A percentile compares a stretch with the other conserved stretches of the same genome.
These are phyloP conservation scores for Blakeslea trispora DNA, from an alignment of 371 early-diverging fungal species.

Conservation along the genomic window DNA sequence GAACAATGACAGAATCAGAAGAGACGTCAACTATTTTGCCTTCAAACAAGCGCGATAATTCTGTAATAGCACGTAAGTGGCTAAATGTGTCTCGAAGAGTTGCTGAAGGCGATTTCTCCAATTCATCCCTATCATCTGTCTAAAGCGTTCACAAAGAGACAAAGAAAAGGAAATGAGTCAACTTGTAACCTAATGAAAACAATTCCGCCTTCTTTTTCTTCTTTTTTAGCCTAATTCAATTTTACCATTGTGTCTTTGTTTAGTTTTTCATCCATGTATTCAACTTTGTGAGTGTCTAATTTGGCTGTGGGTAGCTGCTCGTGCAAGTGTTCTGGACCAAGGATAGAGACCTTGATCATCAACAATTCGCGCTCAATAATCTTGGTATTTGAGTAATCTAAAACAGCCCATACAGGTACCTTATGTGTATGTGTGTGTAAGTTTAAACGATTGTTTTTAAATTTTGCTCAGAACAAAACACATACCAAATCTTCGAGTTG, in stretches of 20 bases:
- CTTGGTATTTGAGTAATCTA: constrained; percentile 85
- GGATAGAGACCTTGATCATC: constrained; percentile 86
- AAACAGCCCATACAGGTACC: constrained; percentile 95
- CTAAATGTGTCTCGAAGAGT: constrained; percentile 65
- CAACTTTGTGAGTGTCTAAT: constrained; percentile 31
- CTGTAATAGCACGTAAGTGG: constrained; percentile 78
- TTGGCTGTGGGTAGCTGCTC: constrained; percentile 46
- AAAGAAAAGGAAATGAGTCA: not conserved
- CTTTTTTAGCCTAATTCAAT: too few relatives aligned
- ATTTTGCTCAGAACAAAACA: too few relatives aligned
- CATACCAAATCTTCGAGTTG: constrained; percentile 90
- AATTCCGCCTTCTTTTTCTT: too few relatives aligned
- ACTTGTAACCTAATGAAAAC: too few relatives aligned
- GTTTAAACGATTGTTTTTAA: not conserved
- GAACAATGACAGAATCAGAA: constrained; percentile 77
- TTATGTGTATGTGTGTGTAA: constrained; percentile 13
- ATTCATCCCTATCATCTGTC: not conserved
- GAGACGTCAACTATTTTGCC: constrained; percentile 89
- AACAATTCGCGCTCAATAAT: constrained; percentile 90
- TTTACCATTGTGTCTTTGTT: constrained; percentile 13
- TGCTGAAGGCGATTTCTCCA: constrained; percentile 36
- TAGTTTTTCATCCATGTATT: constrained; percentile 47
- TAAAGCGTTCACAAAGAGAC: not conserved
- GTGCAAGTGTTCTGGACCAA: constrained; percentile 74
- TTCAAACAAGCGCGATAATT: constrained; percentile 81